Evolutionary conservation across 2,329 filamentous ascomycete species (phyloP), one percentile per base, ranked within the genome.

Genomic region (Leptographium radiaticola): DNA sequence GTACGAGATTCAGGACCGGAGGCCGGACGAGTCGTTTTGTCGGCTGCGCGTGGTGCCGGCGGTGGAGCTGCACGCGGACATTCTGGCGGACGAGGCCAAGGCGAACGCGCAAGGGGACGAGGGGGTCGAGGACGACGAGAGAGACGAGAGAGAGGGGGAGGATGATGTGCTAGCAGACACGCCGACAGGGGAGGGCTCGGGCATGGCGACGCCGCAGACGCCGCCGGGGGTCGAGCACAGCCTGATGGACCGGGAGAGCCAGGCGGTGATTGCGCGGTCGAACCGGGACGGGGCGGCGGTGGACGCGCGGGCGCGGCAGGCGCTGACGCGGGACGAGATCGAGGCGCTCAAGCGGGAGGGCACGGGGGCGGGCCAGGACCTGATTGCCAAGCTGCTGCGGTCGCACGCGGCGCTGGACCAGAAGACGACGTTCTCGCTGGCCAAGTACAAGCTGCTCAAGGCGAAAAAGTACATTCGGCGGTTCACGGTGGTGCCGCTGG

Each of bases 361-460:
- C 12, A 81, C 83, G 4, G 84, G 84, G 6, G 87, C 88, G 0
- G 91, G 90, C 13, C 86, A 87, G 66, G 90, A 95, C 51, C 79
- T 98, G 49, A 93, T 98, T 59, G 84, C 87, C n/a, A 95, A 90
- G 69, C 81, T 98, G 31, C 79, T 98, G 68, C 77, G 89, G 34
- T 93, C 89, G 45, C 93, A 98, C 68, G 84, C 87, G 18, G 87
- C 85, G 1, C 77, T 98, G 45, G 89, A 95, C 60, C 86, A 97
- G 71, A 98, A 98, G 75, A 97, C 93, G 0, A 77, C 83, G 0
- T 98, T 94, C 64, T 94, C 89, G 2, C 74, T 96, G 55, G 90
- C 91, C 45, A 98, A 98, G 68, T 98, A 98, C 70, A 95, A 93
- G 63, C 73, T 97, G 18, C 76, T 95, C 47, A 98, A 98, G 72